Conservation (phyloP, 1,284 basidiomycete species). For the Ceratobasidium sp. region DNA sequence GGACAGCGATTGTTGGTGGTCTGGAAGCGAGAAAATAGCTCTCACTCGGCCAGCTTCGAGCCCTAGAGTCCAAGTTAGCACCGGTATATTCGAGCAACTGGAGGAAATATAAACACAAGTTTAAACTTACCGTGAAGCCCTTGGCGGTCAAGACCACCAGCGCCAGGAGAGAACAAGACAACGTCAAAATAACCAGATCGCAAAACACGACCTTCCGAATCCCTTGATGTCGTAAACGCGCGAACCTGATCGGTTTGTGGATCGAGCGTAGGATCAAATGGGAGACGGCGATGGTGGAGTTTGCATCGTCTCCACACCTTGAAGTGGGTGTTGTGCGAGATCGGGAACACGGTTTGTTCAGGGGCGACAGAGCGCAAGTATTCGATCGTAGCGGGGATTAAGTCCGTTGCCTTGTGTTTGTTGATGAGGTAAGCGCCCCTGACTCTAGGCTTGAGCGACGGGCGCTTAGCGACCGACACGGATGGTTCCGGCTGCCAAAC, state of each 20-base stretch:
- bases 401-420: background rate
- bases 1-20: background rate
- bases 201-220: background rate
- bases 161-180: background rate
- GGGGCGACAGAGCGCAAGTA: background rate
- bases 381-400: background rate
- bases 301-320: slow-evolving; percentile 14
- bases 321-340: background rate
- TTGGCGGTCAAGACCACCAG: background rate
- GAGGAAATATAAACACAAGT: background rate
- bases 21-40: slow-evolving; percentile 5
- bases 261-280: background rate
- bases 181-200: background rate
- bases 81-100: background rate
- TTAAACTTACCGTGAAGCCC: background rate
- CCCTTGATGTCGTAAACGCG: background rate
- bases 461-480: slow-evolving; percentile 6
- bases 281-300: background rate
- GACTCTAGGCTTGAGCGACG: background rate
- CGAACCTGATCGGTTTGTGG: slow-evolving; percentile 4
- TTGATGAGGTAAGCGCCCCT: slow-evolving; percentile 12
- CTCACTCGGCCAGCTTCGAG: background rate
- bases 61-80: background rate
- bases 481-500: background rate
- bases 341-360: background rate